These are phyloP conservation scores for Scolecobasidium constrictum DNA, from an alignment of 2,329 filamentous ascomycete genomes.

Conservation along the genomic window DNA sequence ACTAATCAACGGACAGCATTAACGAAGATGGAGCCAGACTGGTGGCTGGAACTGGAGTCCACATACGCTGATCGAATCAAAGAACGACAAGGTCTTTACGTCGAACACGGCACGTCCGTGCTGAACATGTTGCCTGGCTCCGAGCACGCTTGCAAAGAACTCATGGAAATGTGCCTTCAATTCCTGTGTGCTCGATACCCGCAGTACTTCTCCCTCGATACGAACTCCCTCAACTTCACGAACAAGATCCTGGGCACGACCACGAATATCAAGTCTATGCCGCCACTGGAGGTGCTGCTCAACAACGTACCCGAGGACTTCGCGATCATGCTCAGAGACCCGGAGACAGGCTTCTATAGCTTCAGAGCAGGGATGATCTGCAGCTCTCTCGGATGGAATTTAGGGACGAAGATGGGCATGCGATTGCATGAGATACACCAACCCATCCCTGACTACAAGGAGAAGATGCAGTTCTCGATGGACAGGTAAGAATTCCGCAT, in stretches of 20 bases:
- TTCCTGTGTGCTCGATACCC: slow-evolving; percentile 73
- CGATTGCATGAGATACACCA: slow-evolving; percentile 61
- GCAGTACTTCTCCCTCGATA: slow-evolving; percentile 54
- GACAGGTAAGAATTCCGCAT: slow-evolving; percentile 57
- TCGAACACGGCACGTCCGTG: slow-evolving; percentile 51
- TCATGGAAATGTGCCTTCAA: slow-evolving; percentile 78
- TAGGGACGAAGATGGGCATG: slow-evolving; percentile 62
- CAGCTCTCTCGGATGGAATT: slow-evolving; percentile 70
- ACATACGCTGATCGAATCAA: slow-evolving; percentile 58
- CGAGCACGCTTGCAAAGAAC: slow-evolving; percentile 69
- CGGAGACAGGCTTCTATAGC: slow-evolving; percentile 59
- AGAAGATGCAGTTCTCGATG: slow-evolving; percentile 83
- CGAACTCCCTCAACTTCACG: slow-evolving; percentile 45
- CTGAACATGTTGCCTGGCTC: slow-evolving; percentile 61
- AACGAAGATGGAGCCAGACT: slow-evolving; percentile 68
- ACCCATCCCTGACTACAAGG: slow-evolving; percentile 70
- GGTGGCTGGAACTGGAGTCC: slow-evolving; percentile 80
- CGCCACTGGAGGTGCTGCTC: slow-evolving; percentile 59
- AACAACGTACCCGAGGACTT: slow-evolving; percentile 81
- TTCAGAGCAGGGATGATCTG: slow-evolving; percentile 70
- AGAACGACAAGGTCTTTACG: slow-evolving; percentile 56
- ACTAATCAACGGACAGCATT: too few relatives aligned
- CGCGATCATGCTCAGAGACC: slow-evolving; percentile 61
- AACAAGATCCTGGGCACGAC: slow-evolving; percentile 58
- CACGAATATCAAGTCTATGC: slow-evolving; percentile 48